Evolutionary conservation across 2,329 filamentous ascomycete species (phyloP).

Genomic region (Chrysoporthe deuterocubensis): DNA sequence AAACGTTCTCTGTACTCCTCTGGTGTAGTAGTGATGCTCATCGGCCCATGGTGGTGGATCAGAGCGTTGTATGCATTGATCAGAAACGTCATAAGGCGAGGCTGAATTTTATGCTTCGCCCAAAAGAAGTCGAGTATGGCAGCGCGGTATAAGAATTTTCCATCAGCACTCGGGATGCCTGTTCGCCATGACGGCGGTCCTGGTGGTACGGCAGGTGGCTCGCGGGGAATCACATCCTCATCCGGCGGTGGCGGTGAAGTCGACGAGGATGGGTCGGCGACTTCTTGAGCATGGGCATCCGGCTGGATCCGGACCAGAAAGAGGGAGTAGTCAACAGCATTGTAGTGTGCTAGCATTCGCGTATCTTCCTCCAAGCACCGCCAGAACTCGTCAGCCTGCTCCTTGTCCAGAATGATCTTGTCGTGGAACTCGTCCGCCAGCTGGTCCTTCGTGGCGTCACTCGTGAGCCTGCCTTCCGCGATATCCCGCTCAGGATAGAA

Average conservation of each 20-base stretch:
- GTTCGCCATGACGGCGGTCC: constrained; percentile 59
- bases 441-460: constrained; percentile 66
- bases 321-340: constrained; percentile 76
- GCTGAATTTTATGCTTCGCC: constrained; percentile 72
- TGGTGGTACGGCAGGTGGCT: constrained; percentile 41
- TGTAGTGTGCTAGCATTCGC: constrained; percentile 61
- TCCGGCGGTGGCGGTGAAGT: constrained; percentile 28
- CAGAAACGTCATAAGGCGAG: constrained; percentile 67
- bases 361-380: constrained; percentile 64
- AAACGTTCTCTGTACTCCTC: constrained; percentile 66
- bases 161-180: constrained; percentile 64
- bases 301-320: constrained; percentile 62
- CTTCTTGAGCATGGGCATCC: constrained; percentile 19
- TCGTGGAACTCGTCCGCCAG: constrained; percentile 71
- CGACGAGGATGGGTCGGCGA: constrained; percentile 31
- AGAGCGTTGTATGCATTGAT: constrained; percentile 65
- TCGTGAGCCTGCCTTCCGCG: constrained; percentile 64
- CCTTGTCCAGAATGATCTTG: constrained; percentile 61
- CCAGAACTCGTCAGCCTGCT: constrained; percentile 61
- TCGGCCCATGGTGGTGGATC: constrained; percentile 67
- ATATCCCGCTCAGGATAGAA: constrained; percentile 78
- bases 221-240: constrained; percentile 34
- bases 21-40: constrained; percentile 74
- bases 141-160: constrained; percentile 69
- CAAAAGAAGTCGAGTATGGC: constrained; percentile 78